Percentiles rank a stretch among this genome's conserved stretches.
Conservation (phyloP, 257 asterid species). For the Solanum peruvianum region DNA sequence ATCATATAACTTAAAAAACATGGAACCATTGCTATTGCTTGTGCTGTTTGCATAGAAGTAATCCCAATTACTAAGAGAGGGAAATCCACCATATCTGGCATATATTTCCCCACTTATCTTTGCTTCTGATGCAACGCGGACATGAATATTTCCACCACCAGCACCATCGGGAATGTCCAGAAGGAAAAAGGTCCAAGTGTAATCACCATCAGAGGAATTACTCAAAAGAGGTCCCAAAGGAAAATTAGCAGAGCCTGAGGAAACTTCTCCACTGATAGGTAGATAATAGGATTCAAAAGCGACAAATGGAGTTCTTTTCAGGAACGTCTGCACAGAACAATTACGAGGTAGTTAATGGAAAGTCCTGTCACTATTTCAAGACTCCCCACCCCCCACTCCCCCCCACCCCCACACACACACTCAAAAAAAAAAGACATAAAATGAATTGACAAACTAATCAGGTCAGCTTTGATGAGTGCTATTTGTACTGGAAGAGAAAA, state of each 20-base stretch:
- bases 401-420: background rate
- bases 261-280: slow-evolving; percentile 40
- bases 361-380: background rate
- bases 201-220: slow-evolving; percentile 37
- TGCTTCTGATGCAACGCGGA: slow-evolving; percentile 38
- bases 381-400: background rate
- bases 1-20: slow-evolving; percentile 79
- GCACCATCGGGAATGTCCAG: slow-evolving; percentile 76
- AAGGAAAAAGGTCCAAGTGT: slow-evolving; percentile 73
- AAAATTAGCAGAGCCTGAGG: slow-evolving; percentile 45
- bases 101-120: slow-evolving; percentile 58
- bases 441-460: background rate
- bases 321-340: slow-evolving; percentile 55
- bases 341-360: slow-evolving; percentile 9
- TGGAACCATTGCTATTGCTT: slow-evolving; percentile 71
- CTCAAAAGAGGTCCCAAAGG: slow-evolving; percentile 73
- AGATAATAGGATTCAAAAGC: slow-evolving; percentile 77
- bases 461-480: background rate
- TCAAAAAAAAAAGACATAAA: background rate
- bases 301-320: slow-evolving; percentile 38
- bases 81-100: slow-evolving; percentile 77
- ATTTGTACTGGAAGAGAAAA: background rate
- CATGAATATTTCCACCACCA: slow-evolving; percentile 68
- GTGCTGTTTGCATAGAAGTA: slow-evolving; percentile 68
- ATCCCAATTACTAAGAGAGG: slow-evolving; percentile 68